Evolutionary conservation across 23 red algal species (phyloP).

Genomic region (Gracilaria domingensis): DNA sequence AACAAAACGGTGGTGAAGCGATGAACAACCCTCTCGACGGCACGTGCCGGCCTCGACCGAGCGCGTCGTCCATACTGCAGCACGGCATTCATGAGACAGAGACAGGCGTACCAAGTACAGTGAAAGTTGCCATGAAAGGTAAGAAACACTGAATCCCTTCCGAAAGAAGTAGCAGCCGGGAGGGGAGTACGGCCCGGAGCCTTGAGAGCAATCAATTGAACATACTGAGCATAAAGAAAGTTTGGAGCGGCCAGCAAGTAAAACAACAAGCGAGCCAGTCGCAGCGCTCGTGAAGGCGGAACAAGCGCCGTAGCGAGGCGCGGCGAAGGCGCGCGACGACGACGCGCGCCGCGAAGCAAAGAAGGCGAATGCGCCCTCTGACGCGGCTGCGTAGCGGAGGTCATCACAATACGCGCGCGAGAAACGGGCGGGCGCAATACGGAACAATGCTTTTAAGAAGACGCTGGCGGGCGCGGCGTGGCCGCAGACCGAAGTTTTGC

Average conservation of each 20-base stretch:
- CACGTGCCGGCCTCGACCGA: slow-evolving; percentile 38
- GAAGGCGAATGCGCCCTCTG: neutral
- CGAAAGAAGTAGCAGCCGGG: slow-evolving; percentile 50
- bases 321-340: slow-evolving; percentile 19
- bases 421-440: neutral
- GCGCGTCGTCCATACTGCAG: slow-evolving; percentile 15
- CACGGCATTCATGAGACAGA: slow-evolving; percentile 67
- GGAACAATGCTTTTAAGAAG: too few relatives aligned
- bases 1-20: slow-evolving; percentile 59
- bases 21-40: slow-evolving; percentile 47
- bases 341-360: neutral
- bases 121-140: slow-evolving; percentile 72
- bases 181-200: slow-evolving; percentile 63
- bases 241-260: slow-evolving; percentile 55
- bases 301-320: neutral
- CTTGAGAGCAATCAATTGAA: slow-evolving; percentile 58
- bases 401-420: neutral
- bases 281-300: slow-evolving; percentile 35
- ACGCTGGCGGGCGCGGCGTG: too few relatives aligned
- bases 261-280: slow-evolving; percentile 56
- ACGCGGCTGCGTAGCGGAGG: neutral
- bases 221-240: slow-evolving; percentile 73
- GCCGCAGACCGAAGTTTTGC: too few relatives aligned
- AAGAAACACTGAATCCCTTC: slow-evolving; percentile 64
- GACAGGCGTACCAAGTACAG: slow-evolving; percentile 66